These are phyloP conservation scores for Coffea canephora DNA, from an alignment of 257 asterid species.

Conservation along the genomic window DNA sequence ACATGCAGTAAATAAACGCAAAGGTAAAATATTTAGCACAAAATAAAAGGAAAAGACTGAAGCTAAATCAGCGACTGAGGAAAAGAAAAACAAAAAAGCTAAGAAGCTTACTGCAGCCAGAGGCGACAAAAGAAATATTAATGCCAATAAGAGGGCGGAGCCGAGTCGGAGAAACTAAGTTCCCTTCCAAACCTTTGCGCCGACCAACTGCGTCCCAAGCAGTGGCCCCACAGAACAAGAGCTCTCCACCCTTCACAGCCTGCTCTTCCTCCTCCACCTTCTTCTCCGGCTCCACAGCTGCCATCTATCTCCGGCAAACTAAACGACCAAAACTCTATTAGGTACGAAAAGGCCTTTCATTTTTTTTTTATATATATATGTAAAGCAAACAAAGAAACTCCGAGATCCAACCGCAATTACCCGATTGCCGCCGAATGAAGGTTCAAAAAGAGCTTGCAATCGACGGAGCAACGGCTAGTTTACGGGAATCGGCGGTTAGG, in stretches of 20 bases:
- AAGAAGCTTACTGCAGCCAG: slow-evolving; percentile 73
- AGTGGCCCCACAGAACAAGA: slow-evolving; percentile 85
- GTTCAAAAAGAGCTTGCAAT: slow-evolving; percentile 6
- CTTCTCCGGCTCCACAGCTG: slow-evolving; percentile 49
- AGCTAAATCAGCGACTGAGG: too few relatives aligned
- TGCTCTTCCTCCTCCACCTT: slow-evolving; percentile 35
- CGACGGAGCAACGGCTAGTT: slow-evolving; percentile 8
- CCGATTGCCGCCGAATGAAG: neutral
- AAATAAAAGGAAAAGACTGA: neutral
- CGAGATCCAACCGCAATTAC: slow-evolving; percentile 29
- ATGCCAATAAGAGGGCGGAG: slow-evolving; percentile 81
- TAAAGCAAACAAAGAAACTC: neutral
- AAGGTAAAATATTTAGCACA: neutral
- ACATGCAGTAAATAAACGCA: neutral
- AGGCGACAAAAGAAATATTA: slow-evolving; percentile 72
- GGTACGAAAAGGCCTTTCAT: slow-evolving; percentile 3
- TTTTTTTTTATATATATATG: too few relatives aligned
- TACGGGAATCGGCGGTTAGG: slow-evolving; percentile 35
- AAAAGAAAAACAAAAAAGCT: neutral
- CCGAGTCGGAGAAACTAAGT: slow-evolving; percentile 78
- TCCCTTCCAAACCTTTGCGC: slow-evolving; percentile 61
- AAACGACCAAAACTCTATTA: slow-evolving; percentile 24
- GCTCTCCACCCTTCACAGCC: slow-evolving; percentile 71
- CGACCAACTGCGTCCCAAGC: slow-evolving; percentile 93
- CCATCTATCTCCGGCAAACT: slow-evolving; percentile 54